These are phyloP conservation scores for Cladobotryum mycophilum DNA, from an alignment of 2,329 filamentous ascomycete genomes.

Conservation along the genomic window DNA sequence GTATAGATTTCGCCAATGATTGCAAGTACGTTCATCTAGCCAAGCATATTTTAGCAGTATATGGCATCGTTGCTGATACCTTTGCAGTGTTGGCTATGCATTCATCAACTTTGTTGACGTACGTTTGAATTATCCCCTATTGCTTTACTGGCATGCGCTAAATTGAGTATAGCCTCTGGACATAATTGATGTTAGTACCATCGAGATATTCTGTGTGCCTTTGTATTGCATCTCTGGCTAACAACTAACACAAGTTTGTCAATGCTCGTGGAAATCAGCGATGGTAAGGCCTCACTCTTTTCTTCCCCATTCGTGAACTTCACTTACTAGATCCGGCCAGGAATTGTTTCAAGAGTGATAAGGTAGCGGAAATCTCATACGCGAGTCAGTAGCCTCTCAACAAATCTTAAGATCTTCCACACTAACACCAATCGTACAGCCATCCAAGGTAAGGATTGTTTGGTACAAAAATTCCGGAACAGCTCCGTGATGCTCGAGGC, in stretches of 20 bases:
- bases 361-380: constrained; percentile 86
- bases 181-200: constrained; percentile 58
- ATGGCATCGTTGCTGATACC: constrained; percentile 1
- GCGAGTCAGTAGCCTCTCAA: constrained; percentile 55
- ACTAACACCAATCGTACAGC: constrained; percentile 43
- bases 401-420: neutral
- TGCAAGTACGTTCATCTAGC: constrained; percentile 60
- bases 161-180: constrained; percentile 54
- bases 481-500: constrained; percentile 91
- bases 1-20: constrained; percentile 80
- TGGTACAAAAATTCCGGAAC: constrained; percentile 94
- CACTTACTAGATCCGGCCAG: constrained; percentile 31
- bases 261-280: constrained; percentile 62
- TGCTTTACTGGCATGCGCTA: constrained; percentile 21
- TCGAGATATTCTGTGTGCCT: neutral
- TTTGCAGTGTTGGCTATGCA: constrained; percentile 78
- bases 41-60: neutral
- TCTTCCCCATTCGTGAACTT: neutral
- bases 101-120: constrained; percentile 92
- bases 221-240: constrained; percentile 7
- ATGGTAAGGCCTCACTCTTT: constrained; percentile 44
- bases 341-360: constrained; percentile 78
- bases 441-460: constrained; percentile 84
- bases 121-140: constrained; percentile 28
- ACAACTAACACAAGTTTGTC: constrained; percentile 52